phyloP scores from a whole-genome alignment of 495 filamentous ascomycete species.

The Neurospora sp. region DNA sequence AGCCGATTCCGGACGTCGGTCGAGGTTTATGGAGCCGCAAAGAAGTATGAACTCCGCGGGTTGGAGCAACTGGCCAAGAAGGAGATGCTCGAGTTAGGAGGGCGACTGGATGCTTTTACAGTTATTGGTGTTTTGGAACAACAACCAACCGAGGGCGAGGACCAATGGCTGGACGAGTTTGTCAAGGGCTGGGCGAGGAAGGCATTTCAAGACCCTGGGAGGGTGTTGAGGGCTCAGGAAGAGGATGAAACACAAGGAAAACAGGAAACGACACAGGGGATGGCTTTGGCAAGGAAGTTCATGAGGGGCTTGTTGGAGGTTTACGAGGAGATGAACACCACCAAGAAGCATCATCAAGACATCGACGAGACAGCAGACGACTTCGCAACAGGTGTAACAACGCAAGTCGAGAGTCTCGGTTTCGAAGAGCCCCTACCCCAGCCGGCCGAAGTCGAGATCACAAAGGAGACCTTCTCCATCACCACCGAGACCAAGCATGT shows the following conservation, averaged over 20 bases:
- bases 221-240: background rate
- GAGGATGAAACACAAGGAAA: background rate
- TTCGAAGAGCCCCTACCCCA: background rate
- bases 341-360: background rate
- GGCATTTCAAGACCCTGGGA: background rate
- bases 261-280: background rate
- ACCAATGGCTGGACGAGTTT: background rate
- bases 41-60: conserved; percentile 1
- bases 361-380: background rate
- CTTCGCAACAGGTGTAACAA: background rate
- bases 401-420: background rate
- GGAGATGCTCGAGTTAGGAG: conserved; percentile 1
- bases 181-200: background rate
- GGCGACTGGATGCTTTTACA: background rate
- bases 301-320: background rate
- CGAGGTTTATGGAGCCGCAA: conserved; percentile 8
- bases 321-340: background rate
- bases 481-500: background rate
- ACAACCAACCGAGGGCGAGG: background rate
- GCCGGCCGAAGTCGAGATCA: background rate
- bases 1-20: background rate
- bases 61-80: conserved; percentile 9
- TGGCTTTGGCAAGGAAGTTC: background rate
- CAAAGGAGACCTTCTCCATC: background rate
- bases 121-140: background rate